Conservation (phyloP, 768 basidiomycete genomes). For the Boletus sensibilis region DNA sequence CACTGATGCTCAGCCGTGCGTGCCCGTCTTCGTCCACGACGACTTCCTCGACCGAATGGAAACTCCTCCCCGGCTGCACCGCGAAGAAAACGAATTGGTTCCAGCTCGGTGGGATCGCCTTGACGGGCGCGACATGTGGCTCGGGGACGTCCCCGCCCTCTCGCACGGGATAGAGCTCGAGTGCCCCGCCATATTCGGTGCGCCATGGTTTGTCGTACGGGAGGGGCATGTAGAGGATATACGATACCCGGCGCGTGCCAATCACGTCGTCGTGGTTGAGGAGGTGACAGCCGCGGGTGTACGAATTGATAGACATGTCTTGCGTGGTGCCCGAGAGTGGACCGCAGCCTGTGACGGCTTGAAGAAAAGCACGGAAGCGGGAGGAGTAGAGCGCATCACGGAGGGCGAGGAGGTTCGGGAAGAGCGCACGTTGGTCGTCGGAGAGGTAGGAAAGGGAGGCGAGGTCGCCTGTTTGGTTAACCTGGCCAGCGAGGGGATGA, state of each 20-base stretch:
- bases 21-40: conserved; percentile 73
- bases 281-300: conserved; percentile 88
- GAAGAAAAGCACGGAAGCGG: conserved; percentile 79
- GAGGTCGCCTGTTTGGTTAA: conserved; percentile 96
- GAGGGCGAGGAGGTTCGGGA: conserved; percentile 77
- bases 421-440: conserved; percentile 68
- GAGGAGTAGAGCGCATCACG: conserved; percentile 90
- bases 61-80: conserved; percentile 94
- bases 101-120: conserved; percentile 76
- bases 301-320: conserved; percentile 93
- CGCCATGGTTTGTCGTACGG: conserved; percentile 76
- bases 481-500: conserved; percentile 45
- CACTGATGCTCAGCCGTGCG: conserved; percentile 84
- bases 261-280: conserved; percentile 99
- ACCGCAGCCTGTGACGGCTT: conserved; percentile 87
- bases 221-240: conserved; percentile 95
- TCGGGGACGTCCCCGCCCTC: conserved; percentile 59
- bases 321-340: conserved; percentile 88
- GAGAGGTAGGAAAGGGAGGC: conserved; percentile 89
- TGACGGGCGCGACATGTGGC: conserved; percentile 63
- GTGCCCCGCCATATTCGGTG: conserved; percentile 87
- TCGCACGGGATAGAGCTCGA: conserved; percentile 86
- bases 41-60: conserved; percentile 97
- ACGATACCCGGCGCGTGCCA: conserved; percentile 88
- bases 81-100: conserved; percentile 87